Evolutionary conservation across 192 early-diverging fungal genomes (phyloP).

Genomic region (Hyaloraphidium curvatum): DNA sequence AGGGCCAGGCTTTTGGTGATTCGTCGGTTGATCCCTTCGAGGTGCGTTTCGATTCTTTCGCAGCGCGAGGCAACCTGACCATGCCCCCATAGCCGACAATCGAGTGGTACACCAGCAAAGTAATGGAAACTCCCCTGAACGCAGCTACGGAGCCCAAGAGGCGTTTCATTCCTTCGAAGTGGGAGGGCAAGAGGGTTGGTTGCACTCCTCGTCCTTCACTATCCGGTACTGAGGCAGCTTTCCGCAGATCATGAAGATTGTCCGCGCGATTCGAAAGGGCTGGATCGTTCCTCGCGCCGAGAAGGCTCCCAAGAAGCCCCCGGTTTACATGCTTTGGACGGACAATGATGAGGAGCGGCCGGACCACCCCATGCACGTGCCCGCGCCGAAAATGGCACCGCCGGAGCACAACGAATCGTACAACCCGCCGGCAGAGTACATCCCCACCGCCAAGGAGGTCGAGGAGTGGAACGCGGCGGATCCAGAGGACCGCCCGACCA

Average conservation of each 20-base stretch:
- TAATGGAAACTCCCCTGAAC: slow-evolving; percentile 55
- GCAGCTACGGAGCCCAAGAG: slow-evolving; percentile 90
- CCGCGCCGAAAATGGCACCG: slow-evolving; percentile 72
- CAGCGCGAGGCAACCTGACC: neutral
- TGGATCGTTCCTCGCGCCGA: slow-evolving; percentile 22
- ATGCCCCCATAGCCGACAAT: slow-evolving; percentile 42
- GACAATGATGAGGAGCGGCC: slow-evolving; percentile 27
- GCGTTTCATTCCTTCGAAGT: slow-evolving; percentile 85
- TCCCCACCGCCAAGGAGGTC: slow-evolving; percentile 62
- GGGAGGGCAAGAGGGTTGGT: slow-evolving; percentile 67
- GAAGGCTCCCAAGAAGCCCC: slow-evolving; percentile 28
- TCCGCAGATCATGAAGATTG: slow-evolving; percentile 80
- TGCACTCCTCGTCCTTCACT: neutral
- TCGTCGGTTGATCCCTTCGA: slow-evolving; percentile 72
- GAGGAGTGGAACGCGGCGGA: slow-evolving; percentile 62
- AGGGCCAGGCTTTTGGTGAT: slow-evolving; percentile 63
- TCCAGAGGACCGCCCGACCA: slow-evolving; percentile 46
- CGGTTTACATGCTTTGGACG: slow-evolving; percentile 51
- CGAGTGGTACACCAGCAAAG: slow-evolving; percentile 86
- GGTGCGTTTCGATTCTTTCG: slow-evolving; percentile 1
- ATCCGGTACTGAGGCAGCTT: slow-evolving; percentile 2
- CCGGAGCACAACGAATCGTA: slow-evolving; percentile 90
- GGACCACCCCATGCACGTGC: slow-evolving; percentile 46
- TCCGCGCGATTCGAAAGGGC: slow-evolving; percentile 80
- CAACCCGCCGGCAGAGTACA: slow-evolving; percentile 89